Percentiles rank a stretch among this genome's conserved stretches.
phyloP scores from a whole-genome alignment of 306 rosid genomes.

The Spatholobus suberectus region DNA sequence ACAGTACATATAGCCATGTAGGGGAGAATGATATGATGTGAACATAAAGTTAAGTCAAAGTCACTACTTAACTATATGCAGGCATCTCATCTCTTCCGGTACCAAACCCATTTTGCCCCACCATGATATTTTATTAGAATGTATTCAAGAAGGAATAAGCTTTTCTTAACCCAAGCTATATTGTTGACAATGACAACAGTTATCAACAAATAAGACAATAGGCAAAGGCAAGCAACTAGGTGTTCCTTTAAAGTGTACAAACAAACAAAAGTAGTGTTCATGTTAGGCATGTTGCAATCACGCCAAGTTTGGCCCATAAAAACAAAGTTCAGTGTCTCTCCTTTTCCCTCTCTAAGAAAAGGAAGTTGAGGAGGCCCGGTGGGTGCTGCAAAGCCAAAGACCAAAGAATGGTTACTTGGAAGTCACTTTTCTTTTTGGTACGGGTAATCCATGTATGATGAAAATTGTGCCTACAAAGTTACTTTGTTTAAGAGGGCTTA shows the following conservation, averaged over 20 bases:
- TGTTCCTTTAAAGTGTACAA: slow-evolving; percentile 35
- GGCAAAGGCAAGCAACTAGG: neutral
- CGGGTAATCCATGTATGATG: neutral
- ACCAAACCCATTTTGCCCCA: slow-evolving; percentile 1
- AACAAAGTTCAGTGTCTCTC: slow-evolving; percentile 4
- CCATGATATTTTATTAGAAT: neutral
- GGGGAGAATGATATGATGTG: slow-evolving; percentile 22
- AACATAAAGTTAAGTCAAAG: neutral
- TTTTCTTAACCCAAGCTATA: neutral
- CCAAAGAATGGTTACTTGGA: slow-evolving; percentile 21
- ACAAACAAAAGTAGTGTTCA: slow-evolving; percentile 28
- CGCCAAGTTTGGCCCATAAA: slow-evolving; percentile 32
- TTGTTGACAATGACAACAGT: slow-evolving; percentile 27
- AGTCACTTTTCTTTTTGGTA: slow-evolving; percentile 14
- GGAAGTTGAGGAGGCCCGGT: neutral
- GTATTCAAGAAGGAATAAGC: neutral
- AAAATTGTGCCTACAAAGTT: neutral
- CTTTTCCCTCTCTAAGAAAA: slow-evolving; percentile 1
- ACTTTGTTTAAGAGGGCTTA: neutral
- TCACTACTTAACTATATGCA: neutral
- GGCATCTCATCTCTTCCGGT: neutral
- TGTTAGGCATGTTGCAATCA: slow-evolving; percentile 49
- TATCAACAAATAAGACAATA: slow-evolving; percentile 20
- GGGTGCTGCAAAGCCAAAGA: slow-evolving; percentile 16
- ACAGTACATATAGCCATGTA: neutral